Evolutionary conservation across 2,329 filamentous ascomycete species (phyloP).

Genomic region (Fusarium chlamydosporum): DNA sequence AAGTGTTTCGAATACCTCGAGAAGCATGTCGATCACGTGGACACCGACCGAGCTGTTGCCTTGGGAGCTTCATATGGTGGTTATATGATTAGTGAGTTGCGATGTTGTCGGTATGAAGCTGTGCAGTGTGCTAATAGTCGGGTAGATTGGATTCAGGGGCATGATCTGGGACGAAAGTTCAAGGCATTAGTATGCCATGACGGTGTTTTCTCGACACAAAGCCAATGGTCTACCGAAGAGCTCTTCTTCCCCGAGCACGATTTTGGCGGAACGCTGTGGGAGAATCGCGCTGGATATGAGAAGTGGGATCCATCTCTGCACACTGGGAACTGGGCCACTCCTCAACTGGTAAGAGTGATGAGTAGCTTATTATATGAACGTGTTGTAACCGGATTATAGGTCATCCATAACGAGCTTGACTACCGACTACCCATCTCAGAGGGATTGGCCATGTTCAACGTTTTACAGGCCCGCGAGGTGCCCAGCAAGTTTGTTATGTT

Average conservation of each 20-base stretch:
- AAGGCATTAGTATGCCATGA: slow-evolving; percentile 91
- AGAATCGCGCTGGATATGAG: slow-evolving; percentile 74
- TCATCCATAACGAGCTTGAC: slow-evolving; percentile 90
- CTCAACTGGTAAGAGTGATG: slow-evolving; percentile 75
- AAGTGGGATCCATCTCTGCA: slow-evolving; percentile 77
- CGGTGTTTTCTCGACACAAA: slow-evolving; percentile 81
- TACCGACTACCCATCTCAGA: slow-evolving; percentile 90
- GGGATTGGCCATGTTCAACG: slow-evolving; percentile 87
- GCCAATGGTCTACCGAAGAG: slow-evolving; percentile 75
- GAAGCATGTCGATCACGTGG: slow-evolving; percentile 75
- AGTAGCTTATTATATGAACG: no score
- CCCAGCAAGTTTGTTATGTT: slow-evolving; percentile 86
- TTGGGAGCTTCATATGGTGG: slow-evolving; percentile 82
- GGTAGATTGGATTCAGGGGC: slow-evolving; percentile 88
- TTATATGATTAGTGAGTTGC: slow-evolving; percentile 76
- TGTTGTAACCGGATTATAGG: slow-evolving; percentile 45
- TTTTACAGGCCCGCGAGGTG: slow-evolving; percentile 80
- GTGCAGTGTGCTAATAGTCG: slow-evolving; percentile 50
- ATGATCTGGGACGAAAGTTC: slow-evolving; percentile 85
- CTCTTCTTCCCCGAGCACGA: slow-evolving; percentile 80
- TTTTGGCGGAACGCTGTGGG: slow-evolving; percentile 73
- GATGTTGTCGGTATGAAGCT: not conserved
- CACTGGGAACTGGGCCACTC: slow-evolving; percentile 82
- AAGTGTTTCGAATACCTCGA: slow-evolving; percentile 82
- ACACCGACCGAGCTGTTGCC: slow-evolving; percentile 77